A percentile compares a stretch with the other conserved stretches of the same genome.
Evolutionary conservation across 495 filamentous ascomycete genomes (phyloP).

Genomic region (Aspergillus carlsbadensis): DNA sequence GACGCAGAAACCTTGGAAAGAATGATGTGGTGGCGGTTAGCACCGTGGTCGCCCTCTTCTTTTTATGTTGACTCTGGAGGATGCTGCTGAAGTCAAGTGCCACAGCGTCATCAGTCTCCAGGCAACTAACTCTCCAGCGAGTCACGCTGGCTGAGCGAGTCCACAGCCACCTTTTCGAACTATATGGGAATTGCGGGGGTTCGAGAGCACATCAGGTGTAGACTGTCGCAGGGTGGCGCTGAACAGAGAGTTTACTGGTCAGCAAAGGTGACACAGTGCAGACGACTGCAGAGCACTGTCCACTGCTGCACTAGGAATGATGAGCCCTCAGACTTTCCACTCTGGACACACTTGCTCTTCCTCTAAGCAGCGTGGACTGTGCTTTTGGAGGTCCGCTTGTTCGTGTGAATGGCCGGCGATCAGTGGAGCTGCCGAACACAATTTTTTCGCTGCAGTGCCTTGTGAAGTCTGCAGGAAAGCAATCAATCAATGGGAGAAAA

Average conservation of each 20-base stretch:
- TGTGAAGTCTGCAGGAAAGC: too few species aligned
- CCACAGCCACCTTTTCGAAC: background rate
- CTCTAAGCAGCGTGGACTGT: background rate
- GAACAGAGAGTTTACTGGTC: conserved; percentile 10
- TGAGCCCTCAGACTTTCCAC: background rate
- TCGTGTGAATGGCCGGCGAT: background rate
- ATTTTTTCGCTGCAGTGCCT: too few species aligned
- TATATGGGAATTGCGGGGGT: background rate
- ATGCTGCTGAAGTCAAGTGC: background rate
- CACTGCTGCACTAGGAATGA: too few species aligned
- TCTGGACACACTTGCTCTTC: background rate
- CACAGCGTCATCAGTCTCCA: background rate
- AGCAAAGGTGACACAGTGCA: too few species aligned
- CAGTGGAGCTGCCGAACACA: background rate
- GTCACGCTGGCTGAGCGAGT: too few species aligned
- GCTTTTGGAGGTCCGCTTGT: background rate
- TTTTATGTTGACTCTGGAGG: background rate
- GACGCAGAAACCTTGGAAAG: too few species aligned
- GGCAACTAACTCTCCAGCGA: too few species aligned
- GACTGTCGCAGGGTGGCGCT: conserved; percentile 16
- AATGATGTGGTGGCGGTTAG: conserved; percentile 12
- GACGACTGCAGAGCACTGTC: too few species aligned
- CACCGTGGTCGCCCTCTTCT: background rate
- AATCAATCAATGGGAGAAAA: too few species aligned
- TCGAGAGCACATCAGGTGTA: conserved; percentile 12